Conservation (phyloP, 768 basidiomycete species). For the Crassisporium funariophilum region DNA sequence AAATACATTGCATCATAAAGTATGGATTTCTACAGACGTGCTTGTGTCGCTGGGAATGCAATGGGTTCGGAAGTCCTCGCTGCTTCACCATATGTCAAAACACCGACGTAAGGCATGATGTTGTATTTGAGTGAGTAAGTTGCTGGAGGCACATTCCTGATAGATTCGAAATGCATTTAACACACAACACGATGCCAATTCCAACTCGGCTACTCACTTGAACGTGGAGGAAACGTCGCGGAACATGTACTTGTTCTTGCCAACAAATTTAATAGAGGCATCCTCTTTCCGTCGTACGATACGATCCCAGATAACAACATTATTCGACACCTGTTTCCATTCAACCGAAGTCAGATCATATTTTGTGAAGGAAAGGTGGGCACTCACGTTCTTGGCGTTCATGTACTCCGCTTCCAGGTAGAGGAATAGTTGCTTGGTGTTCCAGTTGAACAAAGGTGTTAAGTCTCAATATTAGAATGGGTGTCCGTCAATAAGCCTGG, state of each 20-base stretch:
- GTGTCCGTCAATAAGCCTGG: slow-evolving; percentile 2
- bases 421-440: slow-evolving; percentile 93
- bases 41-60: slow-evolving; percentile 41
- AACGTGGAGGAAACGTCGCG: slow-evolving; percentile 74
- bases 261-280: slow-evolving; percentile 63
- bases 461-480: slow-evolving; percentile 54
- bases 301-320: slow-evolving; percentile 90
- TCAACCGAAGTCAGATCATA: slow-evolving; percentile 2
- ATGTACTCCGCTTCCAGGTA: slow-evolving; percentile 86
- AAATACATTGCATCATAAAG: slow-evolving; percentile 10
- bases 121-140: slow-evolving; percentile 84
- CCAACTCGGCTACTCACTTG: slow-evolving; percentile 52
- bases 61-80: slow-evolving; percentile 41
- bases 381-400: slow-evolving; percentile 68
- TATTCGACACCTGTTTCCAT: slow-evolving; percentile 37
- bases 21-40: slow-evolving; percentile 34
- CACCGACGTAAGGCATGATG: slow-evolving; percentile 87
- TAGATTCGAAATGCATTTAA: slow-evolving; percentile 1
- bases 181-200: neutral
- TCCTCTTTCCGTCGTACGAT: slow-evolving; percentile 83
- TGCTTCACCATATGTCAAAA: slow-evolving; percentile 78
- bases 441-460: slow-evolving; percentile 87
- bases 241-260: slow-evolving; percentile 84
- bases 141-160: slow-evolving; percentile 64
- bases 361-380: neutral